Evolutionary conservation across 2,329 filamentous ascomycete species (phyloP).

Genomic region (Boeremia lycopersici): DNA sequence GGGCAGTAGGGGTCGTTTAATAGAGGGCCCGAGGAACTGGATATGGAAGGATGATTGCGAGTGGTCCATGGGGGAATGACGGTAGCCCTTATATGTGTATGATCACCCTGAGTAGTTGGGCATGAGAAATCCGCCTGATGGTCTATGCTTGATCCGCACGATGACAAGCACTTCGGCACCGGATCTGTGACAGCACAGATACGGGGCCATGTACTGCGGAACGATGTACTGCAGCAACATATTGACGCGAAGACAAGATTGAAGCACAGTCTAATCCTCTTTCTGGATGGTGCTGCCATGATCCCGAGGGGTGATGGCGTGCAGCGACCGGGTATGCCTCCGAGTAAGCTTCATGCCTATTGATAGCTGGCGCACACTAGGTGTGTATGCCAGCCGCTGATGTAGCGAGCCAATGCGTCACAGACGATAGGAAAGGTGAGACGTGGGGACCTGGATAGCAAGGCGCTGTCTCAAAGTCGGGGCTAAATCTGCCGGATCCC

Average conservation of each 20-base stretch:
- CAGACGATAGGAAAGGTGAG: conserved; percentile 48
- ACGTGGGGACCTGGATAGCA: conserved; percentile 40
- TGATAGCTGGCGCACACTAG: conserved; percentile 46
- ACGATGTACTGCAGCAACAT: conserved; percentile 49
- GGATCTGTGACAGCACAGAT: conserved; percentile 47
- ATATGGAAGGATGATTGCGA: conserved; percentile 30
- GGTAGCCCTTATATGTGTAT: conserved; percentile 47
- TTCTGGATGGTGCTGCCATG: conserved; percentile 43
- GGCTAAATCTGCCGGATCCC: conserved; percentile 46
- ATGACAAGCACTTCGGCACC: conserved; percentile 46
- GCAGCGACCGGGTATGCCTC: conserved; percentile 42
- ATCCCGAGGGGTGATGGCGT: conserved; percentile 44
- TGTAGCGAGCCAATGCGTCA: conserved; percentile 43
- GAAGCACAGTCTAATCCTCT: conserved; percentile 42
- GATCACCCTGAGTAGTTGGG: conserved; percentile 27
- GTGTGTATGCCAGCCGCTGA: conserved; percentile 40
- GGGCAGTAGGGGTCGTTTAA: conserved; percentile 21
- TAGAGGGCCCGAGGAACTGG: conserved; percentile 34
- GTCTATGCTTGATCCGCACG: conserved; percentile 43
- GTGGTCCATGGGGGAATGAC: conserved; percentile 29
- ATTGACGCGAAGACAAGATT: conserved; percentile 49
- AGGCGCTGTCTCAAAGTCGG: conserved; percentile 47
- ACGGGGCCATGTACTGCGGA: conserved; percentile 47
- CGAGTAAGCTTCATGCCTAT: conserved; percentile 48
- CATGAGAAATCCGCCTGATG: conserved; percentile 33